phyloP scores from a whole-genome alignment of 768 basidiomycete species.

The Termitomyces heimii region DNA sequence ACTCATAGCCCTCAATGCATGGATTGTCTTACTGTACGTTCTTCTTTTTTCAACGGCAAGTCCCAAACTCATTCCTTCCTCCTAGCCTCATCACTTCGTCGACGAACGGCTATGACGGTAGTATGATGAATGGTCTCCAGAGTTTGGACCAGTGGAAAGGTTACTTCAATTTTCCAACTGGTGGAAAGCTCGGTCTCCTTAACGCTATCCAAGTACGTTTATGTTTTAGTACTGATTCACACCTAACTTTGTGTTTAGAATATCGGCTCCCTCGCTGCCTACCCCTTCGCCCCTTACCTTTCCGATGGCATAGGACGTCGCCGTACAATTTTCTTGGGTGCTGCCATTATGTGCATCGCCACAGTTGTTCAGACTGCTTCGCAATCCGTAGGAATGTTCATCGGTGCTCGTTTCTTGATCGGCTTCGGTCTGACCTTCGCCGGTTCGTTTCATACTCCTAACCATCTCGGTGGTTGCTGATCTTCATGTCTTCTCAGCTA shows the following conservation, averaged over 20 bases:
- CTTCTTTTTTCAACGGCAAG: neutral
- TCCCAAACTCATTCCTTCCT: neutral
- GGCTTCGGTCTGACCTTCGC: slow-evolving; percentile 77
- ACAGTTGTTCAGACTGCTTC: slow-evolving; percentile 66
- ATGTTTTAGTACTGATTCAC: neutral
- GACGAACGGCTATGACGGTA: slow-evolving; percentile 72
- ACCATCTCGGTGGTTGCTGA: slow-evolving; percentile 9
- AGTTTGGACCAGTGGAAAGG: slow-evolving; percentile 55
- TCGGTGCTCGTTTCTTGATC: slow-evolving; percentile 73
- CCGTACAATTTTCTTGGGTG: slow-evolving; percentile 59
- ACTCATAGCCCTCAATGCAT: slow-evolving; percentile 56
- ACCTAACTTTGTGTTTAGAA: slow-evolving; percentile 33
- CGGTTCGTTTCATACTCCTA: slow-evolving; percentile 24
- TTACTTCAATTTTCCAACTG: slow-evolving; percentile 56
- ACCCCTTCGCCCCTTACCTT: slow-evolving; percentile 66
- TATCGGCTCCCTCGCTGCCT: slow-evolving; percentile 62
- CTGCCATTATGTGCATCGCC: slow-evolving; percentile 63
- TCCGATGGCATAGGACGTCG: slow-evolving; percentile 72
- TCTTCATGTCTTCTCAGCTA: slow-evolving; percentile 29
- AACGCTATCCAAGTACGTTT: slow-evolving; percentile 65
- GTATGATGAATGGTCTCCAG: slow-evolving; percentile 80
- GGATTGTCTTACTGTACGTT: slow-evolving; percentile 62
- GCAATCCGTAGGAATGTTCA: slow-evolving; percentile 73
- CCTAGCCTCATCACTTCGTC: slow-evolving; percentile 67
- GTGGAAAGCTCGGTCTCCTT: slow-evolving; percentile 56